Conservation (phyloP, 2,329 filamentous ascomycete species). For the Endothia cerciana region DNA sequence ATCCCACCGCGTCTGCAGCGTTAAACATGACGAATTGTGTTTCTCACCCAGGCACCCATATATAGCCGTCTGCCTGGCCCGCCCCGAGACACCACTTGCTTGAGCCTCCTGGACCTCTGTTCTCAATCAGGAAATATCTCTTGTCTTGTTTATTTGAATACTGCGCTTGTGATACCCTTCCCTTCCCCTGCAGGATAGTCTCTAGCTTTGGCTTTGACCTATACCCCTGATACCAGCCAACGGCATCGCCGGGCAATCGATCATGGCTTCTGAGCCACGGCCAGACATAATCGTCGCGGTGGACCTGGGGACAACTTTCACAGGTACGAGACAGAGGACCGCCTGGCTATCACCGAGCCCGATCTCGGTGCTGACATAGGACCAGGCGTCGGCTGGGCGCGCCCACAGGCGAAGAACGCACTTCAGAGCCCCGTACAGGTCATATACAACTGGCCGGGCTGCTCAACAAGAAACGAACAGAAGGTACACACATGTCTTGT, state of each 20-base stretch:
- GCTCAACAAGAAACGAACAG: conserved; percentile 55
- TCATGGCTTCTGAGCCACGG: conserved; percentile 16
- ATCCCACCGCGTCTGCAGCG: conserved; percentile 23
- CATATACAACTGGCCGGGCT: conserved; percentile 58
- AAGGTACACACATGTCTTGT: conserved; percentile 58
- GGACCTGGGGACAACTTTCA: conserved; percentile 52
- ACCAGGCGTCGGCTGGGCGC: conserved; percentile 42
- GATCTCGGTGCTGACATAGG: background rate
- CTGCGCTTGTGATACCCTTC: conserved; percentile 15
- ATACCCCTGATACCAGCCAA: conserved; percentile 17
- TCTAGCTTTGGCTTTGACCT: background rate
- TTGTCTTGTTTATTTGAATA: background rate
- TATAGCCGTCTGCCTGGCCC: background rate
- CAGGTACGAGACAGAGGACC: conserved; percentile 40
- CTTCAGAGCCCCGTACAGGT: conserved; percentile 47
- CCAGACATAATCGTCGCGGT: conserved; percentile 48
- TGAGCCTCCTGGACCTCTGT: background rate
- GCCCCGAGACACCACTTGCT: background rate
- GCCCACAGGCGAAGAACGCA: conserved; percentile 37
- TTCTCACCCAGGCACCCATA: conserved; percentile 5
- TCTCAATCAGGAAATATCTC: conserved; percentile 4
- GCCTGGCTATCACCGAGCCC: background rate
- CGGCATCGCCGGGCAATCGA: background rate
- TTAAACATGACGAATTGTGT: conserved; percentile 22
- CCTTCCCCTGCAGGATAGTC: background rate